Percentiles rank a stretch among this genome's conserved stretches.
Conservation (phyloP, 805 yeast genomes). For the Spathaspora boniae region DNA sequence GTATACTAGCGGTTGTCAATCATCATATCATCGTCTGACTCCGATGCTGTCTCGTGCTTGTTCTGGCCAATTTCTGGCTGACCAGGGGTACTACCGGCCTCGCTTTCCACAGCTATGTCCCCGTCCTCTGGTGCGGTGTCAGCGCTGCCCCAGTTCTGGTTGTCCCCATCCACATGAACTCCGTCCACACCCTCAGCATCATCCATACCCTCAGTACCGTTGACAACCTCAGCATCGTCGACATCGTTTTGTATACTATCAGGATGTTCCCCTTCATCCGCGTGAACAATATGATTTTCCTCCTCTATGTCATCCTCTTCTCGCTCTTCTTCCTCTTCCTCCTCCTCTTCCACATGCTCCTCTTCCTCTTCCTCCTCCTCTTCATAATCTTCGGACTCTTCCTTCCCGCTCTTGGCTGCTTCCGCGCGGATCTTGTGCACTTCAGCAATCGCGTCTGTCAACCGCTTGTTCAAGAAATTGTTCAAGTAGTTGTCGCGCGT, state of each 20-base stretch:
- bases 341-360: constrained; percentile 16
- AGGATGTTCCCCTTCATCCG: too few species aligned
- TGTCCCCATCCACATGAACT: neutral
- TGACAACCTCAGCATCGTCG: neutral
- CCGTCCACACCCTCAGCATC: constrained; percentile 5
- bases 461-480: constrained; percentile 25
- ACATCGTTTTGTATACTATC: constrained; percentile 4
- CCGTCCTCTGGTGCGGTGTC: constrained; percentile 2
- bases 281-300: too few species aligned
- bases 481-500: constrained; percentile 27
- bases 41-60: too few species aligned
- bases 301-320: constrained; percentile 9
- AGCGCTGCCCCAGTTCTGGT: too few species aligned
- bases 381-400: constrained; percentile 18
- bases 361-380: constrained; percentile 23
- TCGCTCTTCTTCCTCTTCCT: constrained; percentile 6
- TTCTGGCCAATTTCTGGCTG: too few species aligned
- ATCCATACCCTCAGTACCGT: constrained; percentile 4
- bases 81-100: too few species aligned
- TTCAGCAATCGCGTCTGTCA: constrained; percentile 22
- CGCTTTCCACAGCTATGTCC: constrained; percentile 5
- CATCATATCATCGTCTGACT: too few species aligned
- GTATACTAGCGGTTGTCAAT: too few species aligned
- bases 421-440: constrained; percentile 25
- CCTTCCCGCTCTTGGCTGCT: constrained; percentile 26